Base-by-base conservation (phyloP, 345 rosid genomes). In the Arabidopsis suecica region DNA sequence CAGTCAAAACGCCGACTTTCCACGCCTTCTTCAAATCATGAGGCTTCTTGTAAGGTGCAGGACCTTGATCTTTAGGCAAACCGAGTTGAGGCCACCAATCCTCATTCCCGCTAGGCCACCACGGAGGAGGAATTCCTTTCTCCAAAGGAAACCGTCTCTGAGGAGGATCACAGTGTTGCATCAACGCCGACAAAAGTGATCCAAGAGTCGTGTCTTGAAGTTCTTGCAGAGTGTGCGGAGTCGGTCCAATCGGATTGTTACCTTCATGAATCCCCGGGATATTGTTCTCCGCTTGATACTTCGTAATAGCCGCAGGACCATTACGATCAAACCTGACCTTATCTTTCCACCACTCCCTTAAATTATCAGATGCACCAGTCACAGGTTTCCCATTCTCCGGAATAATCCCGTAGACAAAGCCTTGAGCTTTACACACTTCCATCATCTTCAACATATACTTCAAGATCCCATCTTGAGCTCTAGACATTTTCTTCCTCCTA, bases 271-370 rank as follows among this genome's bases (percentile, higher is more conserved):
- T 74, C 67, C 85, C 84, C 3, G 87, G 66, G 47, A 79, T 91
- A 41, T 87, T 75, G 80, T 88, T 86, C 42, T 95, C 98, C 2
- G 94, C 90, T 72, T 89, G 94, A 72, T 91, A 85, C 66, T 93
- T 95, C 0, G 83, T 68, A 49, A 95, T 93, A 14, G 99, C 98
- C 0, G 97, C 98, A 0, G 98, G 99, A 32, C 99, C 99, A 57
- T 95, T 95, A 80, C 87, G 94, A 80, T 95, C 99, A 20, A 93
- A 95, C 84, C 89, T 89, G 32, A 95, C 99, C 81, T 90, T 93
- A 79, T 95, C 99, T 77, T 95, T 95, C 99, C 99, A 95, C 99
- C 99, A 95, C 80, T 96, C 98, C 78, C 99, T 68, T 25, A 93
- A 82, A 56, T 95, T 95, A 67, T 95, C 99, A 2, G 99, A 95